Conservation (phyloP, 768 basidiomycete genomes). For the Kwoniella sp. region DNA sequence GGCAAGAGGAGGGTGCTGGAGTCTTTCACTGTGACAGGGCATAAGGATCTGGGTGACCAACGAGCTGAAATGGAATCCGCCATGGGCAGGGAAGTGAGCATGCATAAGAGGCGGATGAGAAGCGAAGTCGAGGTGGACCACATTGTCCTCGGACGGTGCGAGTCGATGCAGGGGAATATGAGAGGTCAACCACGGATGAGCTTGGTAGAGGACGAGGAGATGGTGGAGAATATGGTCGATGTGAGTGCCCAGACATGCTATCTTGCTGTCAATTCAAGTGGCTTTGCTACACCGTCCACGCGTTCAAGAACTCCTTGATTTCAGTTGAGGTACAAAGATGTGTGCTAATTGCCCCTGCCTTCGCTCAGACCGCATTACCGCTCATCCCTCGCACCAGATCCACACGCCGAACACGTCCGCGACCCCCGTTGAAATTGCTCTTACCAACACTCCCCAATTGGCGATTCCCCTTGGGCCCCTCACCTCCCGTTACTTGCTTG, state of each 20-base stretch:
- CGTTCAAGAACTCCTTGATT: no score
- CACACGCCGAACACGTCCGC: constrained; percentile 16
- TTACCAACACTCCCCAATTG: constrained; percentile 27
- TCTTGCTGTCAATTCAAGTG: neutral
- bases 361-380: neutral
- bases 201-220: constrained; percentile 12
- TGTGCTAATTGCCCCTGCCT: constrained; percentile 17
- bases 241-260: neutral
- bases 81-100: neutral
- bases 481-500: constrained; percentile 39
- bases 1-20: constrained; percentile 35
- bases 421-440: constrained; percentile 22
- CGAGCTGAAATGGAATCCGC: neutral
- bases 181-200: neutral
- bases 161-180: neutral
- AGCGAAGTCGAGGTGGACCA: constrained; percentile 37
- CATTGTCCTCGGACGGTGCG: constrained; percentile 8
- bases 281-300: no score
- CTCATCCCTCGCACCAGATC: neutral
- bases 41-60: no score
- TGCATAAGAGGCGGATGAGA: constrained; percentile 34
- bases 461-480: constrained; percentile 42
- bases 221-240: constrained; percentile 6
- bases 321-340: no score
- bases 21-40: constrained; percentile 24